Conservation (phyloP, 2,329 filamentous ascomycete genomes). For the Ceratocystiopsis sp. region DNA sequence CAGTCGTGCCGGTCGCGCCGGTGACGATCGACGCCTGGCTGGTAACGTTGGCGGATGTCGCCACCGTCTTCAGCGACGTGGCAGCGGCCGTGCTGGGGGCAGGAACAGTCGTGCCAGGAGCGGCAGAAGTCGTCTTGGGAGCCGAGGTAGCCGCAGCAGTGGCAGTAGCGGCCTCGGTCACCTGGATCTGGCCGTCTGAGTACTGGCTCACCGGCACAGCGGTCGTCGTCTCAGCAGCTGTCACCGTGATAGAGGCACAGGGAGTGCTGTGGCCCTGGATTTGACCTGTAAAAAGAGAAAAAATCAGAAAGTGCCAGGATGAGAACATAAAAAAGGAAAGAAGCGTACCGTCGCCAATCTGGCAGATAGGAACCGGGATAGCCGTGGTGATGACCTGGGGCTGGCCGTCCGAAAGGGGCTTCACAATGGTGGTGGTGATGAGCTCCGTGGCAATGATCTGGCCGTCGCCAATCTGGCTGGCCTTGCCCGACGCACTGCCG, state of each 20-base stretch:
- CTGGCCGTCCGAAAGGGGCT: constrained; percentile 31
- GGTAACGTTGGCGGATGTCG: too few species aligned
- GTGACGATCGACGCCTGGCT: neutral
- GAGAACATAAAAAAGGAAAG: neutral
- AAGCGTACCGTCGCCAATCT: constrained; percentile 27
- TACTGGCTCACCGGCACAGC: constrained; percentile 23
- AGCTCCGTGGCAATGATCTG: constrained; percentile 28
- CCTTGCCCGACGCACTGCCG: constrained; percentile 5
- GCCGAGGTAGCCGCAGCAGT: constrained; percentile 4
- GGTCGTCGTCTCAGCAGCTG: constrained; percentile 13
- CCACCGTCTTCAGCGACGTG: too few species aligned
- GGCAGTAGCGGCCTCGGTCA: constrained; percentile 12
- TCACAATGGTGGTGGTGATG: constrained; percentile 30
- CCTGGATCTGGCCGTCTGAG: constrained; percentile 31
- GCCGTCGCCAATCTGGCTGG: constrained; percentile 16
- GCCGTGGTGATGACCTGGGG: constrained; percentile 29
- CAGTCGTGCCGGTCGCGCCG: neutral
- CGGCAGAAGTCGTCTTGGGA: neutral
- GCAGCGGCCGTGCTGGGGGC: neutral
- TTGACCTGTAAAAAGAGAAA: constrained; percentile 19
- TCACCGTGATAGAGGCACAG: constrained; percentile 21
- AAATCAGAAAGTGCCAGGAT: neutral
- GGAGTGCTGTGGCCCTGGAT: constrained; percentile 31
- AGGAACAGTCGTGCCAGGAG: neutral
- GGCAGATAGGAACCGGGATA: constrained; percentile 28